Evolutionary conservation across 768 basidiomycete species (phyloP), one percentile per base, ranked within the genome.

Genomic region (Trametes villosa): DNA sequence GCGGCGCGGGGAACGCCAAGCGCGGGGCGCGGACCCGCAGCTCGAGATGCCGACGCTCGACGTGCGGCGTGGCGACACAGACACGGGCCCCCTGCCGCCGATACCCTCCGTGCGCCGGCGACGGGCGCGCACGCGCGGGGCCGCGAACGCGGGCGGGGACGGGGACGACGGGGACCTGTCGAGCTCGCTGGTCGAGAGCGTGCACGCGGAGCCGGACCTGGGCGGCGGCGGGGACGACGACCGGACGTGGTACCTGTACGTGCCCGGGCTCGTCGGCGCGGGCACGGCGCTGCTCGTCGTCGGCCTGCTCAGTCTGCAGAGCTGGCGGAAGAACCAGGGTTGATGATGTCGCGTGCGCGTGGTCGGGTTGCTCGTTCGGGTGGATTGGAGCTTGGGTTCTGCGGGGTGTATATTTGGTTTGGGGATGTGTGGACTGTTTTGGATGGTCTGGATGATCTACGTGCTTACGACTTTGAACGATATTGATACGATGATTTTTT

Each of bases 221-320:
- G 67, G 51, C 8, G 72, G 67, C 50, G 83, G 85, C 22, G 86
- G 87, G 34, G 77, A 87, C 33, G 89, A 87, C 38, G 89, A 91
- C 56, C 83, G 78, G 72, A 81, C 89, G 24, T 93, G 91, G 91
- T 92, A 91, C 67, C 67, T 92, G 49, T 89, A 91, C 60, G 76
- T 93, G 40, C 91, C 91, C 4, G 86, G 89, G 26, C 72, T 93
- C 63, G 86, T 93, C 8, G 91, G 91, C 9, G 91, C 91, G 26
- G 91, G 91, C n/a, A 92, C 91, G 22, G 91, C 91, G 44, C 69
- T 93, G 56, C 78, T 92, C 42, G 88, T 92, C 34, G 86, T 92
- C 22, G 89, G 91, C 3, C 88, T 88, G 7, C 73, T 93, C 64
- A 89, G 90, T 62, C 84, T 93, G 70, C 89, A 89, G 36, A 73